Percentiles rank a stretch among this genome's conserved stretches.
These are phyloP conservation scores for Talaromyces verruculosus DNA, from an alignment of 2,329 filamentous ascomycete species.

Conservation along the genomic window DNA sequence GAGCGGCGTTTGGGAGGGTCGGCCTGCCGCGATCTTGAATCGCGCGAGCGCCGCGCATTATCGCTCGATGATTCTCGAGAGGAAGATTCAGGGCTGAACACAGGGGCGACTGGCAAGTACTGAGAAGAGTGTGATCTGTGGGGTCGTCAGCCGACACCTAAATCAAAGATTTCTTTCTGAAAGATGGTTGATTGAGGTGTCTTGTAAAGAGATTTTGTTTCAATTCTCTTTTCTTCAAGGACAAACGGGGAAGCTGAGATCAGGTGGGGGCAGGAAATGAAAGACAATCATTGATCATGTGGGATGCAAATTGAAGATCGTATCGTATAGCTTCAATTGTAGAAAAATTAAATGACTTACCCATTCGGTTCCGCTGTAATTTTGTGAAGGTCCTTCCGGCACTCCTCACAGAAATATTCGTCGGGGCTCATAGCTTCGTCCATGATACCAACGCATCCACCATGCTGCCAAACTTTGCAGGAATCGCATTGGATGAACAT, in stretches of 20 bases:
- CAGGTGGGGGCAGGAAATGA: conserved; percentile 6
- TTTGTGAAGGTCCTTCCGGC: conserved; percentile 86
- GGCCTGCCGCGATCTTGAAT: conserved; percentile 50
- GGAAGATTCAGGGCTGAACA: conserved; percentile 46
- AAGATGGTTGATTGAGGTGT: neutral
- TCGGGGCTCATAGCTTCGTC: conserved; percentile 90
- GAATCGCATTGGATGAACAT: conserved; percentile 98
- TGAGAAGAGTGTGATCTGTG: conserved; percentile 61
- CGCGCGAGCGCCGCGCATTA: conserved; percentile 39
- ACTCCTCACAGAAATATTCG: conserved; percentile 97
- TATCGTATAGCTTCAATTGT: neutral
- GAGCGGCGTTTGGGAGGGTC: conserved; percentile 78
- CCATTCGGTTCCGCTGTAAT: conserved; percentile 78
- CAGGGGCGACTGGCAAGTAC: conserved; percentile 60
- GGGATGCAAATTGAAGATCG: neutral
- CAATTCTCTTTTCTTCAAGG: neutral
- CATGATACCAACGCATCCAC: conserved; percentile 94
- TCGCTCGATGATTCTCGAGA: conserved; percentile 47
- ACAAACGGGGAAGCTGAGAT: neutral
- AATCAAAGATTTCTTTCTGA: neutral
- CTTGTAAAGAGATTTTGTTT: neutral
- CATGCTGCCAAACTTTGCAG: conserved; percentile 98
- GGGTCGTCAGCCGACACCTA: conserved; percentile 31
- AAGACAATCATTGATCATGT: conserved; percentile 1
- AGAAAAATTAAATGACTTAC: conserved; percentile 56